phyloP scores from a whole-genome alignment of 495 filamentous ascomycete genomes.

The Lichenothelia convexa region DNA sequence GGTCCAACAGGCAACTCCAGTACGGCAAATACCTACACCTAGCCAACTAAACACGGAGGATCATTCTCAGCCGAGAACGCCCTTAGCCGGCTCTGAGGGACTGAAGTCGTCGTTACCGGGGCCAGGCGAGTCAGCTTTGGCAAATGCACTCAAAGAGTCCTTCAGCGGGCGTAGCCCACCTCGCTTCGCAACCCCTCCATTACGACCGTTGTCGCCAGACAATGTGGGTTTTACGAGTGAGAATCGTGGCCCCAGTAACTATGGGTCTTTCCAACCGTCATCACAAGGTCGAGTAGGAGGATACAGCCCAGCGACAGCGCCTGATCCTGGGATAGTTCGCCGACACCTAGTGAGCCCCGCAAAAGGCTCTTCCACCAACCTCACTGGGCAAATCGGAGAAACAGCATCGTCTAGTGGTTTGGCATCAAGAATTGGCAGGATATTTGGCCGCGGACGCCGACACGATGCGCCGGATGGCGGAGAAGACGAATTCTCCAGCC shows the following conservation, averaged over 20 bases:
- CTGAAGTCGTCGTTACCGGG: constrained; percentile 14
- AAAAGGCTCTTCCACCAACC: constrained; percentile 9
- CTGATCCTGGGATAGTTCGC: constrained; percentile 22
- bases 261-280: constrained; percentile 17
- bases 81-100: constrained; percentile 15
- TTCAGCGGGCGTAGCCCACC: constrained; percentile 17
- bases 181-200: constrained; percentile 14
- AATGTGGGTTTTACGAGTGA: no score
- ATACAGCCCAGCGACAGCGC: constrained; percentile 15
- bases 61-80: constrained; percentile 13
- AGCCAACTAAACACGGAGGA: constrained; percentile 12
- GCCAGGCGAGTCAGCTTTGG: constrained; percentile 22
- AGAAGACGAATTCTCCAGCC: constrained; percentile 77
- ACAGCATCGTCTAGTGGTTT: not conserved
- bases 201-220: constrained; percentile 13
- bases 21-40: constrained; percentile 16
- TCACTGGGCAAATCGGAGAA: constrained; percentile 1
- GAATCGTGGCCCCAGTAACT: constrained; percentile 8
- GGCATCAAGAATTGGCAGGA: not conserved
- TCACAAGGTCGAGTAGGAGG: constrained; percentile 10
- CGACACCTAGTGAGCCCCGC: constrained; percentile 20
- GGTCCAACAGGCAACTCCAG: constrained; percentile 7
- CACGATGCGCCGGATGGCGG: constrained; percentile 13
- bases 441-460: not conserved
- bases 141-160: constrained; percentile 18